Evolutionary conservation across 768 basidiomycete species (phyloP), one percentile per base, ranked within the genome.

Genomic region (Kondoa subrosea): DNA sequence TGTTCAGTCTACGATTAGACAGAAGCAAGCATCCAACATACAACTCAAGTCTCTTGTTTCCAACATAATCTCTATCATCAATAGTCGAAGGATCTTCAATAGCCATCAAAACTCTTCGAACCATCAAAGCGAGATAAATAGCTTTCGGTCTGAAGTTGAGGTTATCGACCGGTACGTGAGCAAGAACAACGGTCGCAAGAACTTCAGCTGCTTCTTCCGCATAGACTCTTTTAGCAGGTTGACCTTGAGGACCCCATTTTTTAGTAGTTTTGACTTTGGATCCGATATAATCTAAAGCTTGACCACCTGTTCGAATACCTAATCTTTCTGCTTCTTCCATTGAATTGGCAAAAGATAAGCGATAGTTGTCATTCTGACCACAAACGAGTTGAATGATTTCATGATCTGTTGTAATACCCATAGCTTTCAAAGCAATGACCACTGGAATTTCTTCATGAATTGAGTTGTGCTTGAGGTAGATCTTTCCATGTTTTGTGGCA

Each of bases 11-110:
- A 63, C n/a, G n/a, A 2, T 4, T 17, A 59, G 1, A 25, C 12
- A 30, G n/a, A 56, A 1, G 16, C 40, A 2, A 1, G 14, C 4
- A 14, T 31, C 1, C 57, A 3, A 82, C 87, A 75, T 77, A 95
- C 93, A 99, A 83, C 78, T 99, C 95, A 57, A 99, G 79, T 61
- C 95, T 88, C 78, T 99, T 99, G 78, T 99, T 99, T 61, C 95
- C 95, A 68, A 99, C 95, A 76, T 99, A 99, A 78, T 99, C 95
- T 60, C 95, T 83, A 78, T 99, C 95, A 73, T 99, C 95, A 12
- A 95, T 91, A 84, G 91, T 91, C 74, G 86, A 91, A 77, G 90
- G 89, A 76, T 97, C 91, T 68, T 91, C 84, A 84, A 96, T 87
- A 21, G 91, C 91, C 87, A 92, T 90, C 64, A 99, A 80, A 15